Evolutionary conservation across 1,284 basidiomycete genomes (phyloP).

Genomic region (Pseudozyma flocculosa): DNA sequence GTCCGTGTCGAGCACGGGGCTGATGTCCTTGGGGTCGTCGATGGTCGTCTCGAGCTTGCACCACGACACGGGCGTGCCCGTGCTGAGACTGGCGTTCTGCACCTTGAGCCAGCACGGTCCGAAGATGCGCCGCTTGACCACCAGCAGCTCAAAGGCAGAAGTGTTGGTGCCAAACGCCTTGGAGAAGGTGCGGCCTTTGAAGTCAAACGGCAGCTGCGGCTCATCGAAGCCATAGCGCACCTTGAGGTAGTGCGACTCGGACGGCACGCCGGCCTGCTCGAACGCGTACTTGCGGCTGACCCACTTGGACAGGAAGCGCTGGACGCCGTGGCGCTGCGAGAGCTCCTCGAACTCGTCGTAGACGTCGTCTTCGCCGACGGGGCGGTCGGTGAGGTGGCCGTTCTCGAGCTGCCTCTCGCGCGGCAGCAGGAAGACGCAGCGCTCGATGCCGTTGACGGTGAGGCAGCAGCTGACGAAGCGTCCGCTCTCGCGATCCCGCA

Average conservation of each 20-base stretch:
- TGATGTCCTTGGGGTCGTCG: conserved; percentile 81
- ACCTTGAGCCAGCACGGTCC: conserved; percentile 96
- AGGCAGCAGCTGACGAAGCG: conserved; percentile 85
- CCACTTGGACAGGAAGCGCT: conserved; percentile 67
- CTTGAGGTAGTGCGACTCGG: conserved; percentile 85
- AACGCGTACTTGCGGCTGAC: conserved; percentile 92
- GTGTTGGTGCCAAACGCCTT: conserved; percentile 91
- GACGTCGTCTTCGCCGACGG: conserved; percentile 66
- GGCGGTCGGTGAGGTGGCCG: conserved; percentile 70
- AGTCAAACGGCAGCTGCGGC: conserved; percentile 64
- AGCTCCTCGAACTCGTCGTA: conserved; percentile 82
- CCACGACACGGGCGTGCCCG: conserved; percentile 46
- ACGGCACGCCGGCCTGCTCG: conserved; percentile 79
- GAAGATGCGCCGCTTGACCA: conserved; percentile 95
- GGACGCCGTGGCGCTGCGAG: conserved; percentile 73
- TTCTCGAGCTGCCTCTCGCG: conserved; percentile 58
- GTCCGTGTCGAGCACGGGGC: conserved; percentile 76
- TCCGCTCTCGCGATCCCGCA: conserved; percentile 53
- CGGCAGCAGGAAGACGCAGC: conserved; percentile 92
- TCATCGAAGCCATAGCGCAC: conserved; percentile 58
- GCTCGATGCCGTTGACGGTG: conserved; percentile 78
- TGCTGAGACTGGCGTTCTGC: conserved; percentile 69
- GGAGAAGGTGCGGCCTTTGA: conserved; percentile 79
- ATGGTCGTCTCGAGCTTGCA: conserved; percentile 83
- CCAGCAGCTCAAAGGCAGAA: conserved; percentile 89